phyloP scores from a whole-genome alignment of 352 stramenopile species.

The Phytophthora vignae region DNA sequence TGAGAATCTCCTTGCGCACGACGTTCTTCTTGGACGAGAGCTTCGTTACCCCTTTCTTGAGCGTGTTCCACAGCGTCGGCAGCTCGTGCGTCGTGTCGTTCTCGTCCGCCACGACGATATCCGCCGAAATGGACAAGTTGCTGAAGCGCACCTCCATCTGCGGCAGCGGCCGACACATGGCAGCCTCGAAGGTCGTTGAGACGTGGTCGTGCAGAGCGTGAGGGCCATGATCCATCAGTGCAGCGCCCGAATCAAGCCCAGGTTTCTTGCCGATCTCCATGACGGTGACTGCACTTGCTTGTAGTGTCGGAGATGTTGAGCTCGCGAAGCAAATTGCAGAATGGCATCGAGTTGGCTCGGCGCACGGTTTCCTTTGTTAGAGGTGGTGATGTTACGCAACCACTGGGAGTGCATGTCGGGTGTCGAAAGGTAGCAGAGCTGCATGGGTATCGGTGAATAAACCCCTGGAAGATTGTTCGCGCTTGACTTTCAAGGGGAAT shows the following conservation, averaged over 20 bases:
- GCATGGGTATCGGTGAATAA: no score
- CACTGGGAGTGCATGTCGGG: no score
- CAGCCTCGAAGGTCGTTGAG: slow-evolving; percentile 35
- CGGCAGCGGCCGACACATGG: slow-evolving; percentile 42
- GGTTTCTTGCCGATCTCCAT: slow-evolving; percentile 5
- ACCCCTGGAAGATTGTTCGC: no score
- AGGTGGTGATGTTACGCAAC: no score
- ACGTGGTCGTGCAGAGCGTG: slow-evolving; percentile 45
- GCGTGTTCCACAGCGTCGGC: slow-evolving; percentile 49
- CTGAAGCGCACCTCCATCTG: slow-evolving; percentile 12
- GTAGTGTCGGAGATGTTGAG: background rate
- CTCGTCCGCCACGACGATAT: slow-evolving; percentile 35
- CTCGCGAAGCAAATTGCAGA: slow-evolving; percentile 14
- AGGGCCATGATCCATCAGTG: slow-evolving; percentile 42
- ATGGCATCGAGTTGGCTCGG: slow-evolving; percentile 5
- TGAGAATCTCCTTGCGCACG: slow-evolving; percentile 57
- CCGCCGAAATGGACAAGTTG: slow-evolving; percentile 36
- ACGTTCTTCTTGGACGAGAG: slow-evolving; percentile 45
- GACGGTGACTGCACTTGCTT: slow-evolving; percentile 3
- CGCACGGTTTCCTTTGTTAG: no score
- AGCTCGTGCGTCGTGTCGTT: slow-evolving; percentile 34
- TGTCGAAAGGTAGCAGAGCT: no score
- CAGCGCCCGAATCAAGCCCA: slow-evolving; percentile 29
- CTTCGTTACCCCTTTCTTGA: slow-evolving; percentile 36
- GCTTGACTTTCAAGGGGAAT: no score